Conservation (phyloP, 805 yeast genomes). For the Maudiozyma serrabonitensis region DNA sequence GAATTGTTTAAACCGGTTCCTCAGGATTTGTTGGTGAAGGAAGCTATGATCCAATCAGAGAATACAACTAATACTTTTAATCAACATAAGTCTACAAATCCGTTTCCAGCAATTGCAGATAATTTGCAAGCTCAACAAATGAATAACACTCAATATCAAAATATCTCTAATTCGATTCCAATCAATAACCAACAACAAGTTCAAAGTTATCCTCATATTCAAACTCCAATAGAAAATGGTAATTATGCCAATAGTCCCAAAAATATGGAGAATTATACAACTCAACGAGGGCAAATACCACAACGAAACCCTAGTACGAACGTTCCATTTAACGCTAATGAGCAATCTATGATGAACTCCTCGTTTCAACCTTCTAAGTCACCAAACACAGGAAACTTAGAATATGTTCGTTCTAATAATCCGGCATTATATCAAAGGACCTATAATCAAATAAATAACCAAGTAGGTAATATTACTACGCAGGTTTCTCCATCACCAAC, state of each 20-base stretch:
- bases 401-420: neutral
- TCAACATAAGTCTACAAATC: conserved; percentile 29
- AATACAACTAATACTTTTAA: conserved; percentile 4
- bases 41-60: conserved; percentile 3
- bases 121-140: conserved; percentile 4
- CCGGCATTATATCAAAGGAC: neutral
- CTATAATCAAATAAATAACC: neutral
- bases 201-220: neutral
- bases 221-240: neutral
- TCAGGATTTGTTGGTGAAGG: conserved; percentile 3
- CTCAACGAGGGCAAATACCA: neutral
- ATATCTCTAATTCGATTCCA: neutral
- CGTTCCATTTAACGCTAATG: neutral
- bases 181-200: neutral
- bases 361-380: neutral
- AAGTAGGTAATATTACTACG: neutral
- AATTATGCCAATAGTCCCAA: neutral
- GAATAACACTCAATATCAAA: neutral
- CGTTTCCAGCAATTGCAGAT: conserved; percentile 24
- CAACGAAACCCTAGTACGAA: neutral
- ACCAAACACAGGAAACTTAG: neutral
- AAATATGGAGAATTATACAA: neutral
- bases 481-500: no score
- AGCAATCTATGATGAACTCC: neutral
- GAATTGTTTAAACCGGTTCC: neutral